Percentiles rank a stretch among this genome's conserved stretches.
These are phyloP conservation scores for Leptographium galeiforme DNA, from an alignment of 2,329 filamentous ascomycete genomes.

Conservation along the genomic window DNA sequence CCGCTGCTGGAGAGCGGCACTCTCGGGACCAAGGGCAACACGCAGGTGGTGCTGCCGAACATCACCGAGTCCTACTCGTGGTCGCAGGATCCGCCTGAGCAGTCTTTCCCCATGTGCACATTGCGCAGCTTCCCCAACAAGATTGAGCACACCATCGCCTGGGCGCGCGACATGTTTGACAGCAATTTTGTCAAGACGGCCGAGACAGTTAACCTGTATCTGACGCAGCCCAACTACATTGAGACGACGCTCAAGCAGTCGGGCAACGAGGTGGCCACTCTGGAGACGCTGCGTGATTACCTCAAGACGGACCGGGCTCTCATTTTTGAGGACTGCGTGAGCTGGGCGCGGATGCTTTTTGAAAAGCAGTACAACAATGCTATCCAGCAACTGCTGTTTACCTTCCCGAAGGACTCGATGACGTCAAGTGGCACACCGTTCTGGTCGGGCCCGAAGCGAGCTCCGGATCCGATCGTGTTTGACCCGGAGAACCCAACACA, in stretches of 20 bases:
- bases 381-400: constrained; percentile 88
- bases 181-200: constrained; percentile 85
- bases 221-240: constrained; percentile 83
- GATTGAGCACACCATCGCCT: constrained; percentile 97
- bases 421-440: constrained; percentile 84
- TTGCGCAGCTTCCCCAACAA: constrained; percentile 94
- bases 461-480: constrained; percentile 82
- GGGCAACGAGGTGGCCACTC: constrained; percentile 84
- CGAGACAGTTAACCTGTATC: constrained; percentile 86
- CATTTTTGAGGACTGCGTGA: constrained; percentile 90
- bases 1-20: constrained; percentile 92
- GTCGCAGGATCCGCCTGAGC: constrained; percentile 93
- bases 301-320: constrained; percentile 84
- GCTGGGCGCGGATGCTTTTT: constrained; percentile 87
- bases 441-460: constrained; percentile 97
- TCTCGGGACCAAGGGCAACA: constrained; percentile 97
- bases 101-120: constrained; percentile 98
- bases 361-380: constrained; percentile 96
- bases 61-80: constrained; percentile 91
- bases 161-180: constrained; percentile 93
- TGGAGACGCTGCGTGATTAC: constrained; percentile 82
- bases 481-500: constrained; percentile 75
- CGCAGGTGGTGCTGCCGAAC: constrained; percentile 81
- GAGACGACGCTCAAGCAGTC: constrained; percentile 79
- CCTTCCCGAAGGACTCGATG: constrained; percentile 88